Conservation (phyloP, 202 grass and related monocot species). For the Tripidium arundinaceum region DNA sequence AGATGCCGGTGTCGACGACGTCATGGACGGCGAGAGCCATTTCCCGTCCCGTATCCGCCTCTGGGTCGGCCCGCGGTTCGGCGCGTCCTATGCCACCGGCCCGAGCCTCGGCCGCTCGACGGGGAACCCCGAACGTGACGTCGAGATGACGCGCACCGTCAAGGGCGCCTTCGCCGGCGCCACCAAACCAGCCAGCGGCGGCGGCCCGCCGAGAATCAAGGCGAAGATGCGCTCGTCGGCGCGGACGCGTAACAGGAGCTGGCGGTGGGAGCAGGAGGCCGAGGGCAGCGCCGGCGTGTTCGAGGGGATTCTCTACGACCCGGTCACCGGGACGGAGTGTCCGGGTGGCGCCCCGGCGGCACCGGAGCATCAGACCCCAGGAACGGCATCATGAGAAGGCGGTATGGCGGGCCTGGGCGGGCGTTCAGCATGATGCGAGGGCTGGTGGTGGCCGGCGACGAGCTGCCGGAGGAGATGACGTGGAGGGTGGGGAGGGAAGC, state of each 20-base stretch:
- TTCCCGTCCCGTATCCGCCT: conserved; percentile 76
- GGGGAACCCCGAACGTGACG: conserved; percentile 69
- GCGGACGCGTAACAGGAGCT: conserved; percentile 46
- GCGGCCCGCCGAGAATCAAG: conserved; percentile 10
- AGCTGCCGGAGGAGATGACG: conserved; percentile 61
- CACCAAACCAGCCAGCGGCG: conserved; percentile 19
- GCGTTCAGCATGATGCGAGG: conserved; percentile 74
- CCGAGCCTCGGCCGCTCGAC: conserved; percentile 85
- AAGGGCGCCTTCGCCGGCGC: conserved; percentile 49
- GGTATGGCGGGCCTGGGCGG: conserved; percentile 50
- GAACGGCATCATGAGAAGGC: conserved; percentile 53
- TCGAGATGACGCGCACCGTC: conserved; percentile 58
- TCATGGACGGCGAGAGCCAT: conserved; percentile 51
- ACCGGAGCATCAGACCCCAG: conserved; percentile 36
- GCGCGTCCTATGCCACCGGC: conserved; percentile 65
- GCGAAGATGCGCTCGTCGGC: conserved; percentile 45
- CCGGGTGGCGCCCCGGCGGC: conserved; percentile 41
- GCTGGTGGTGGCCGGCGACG: conserved; percentile 71
- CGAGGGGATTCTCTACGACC: conserved; percentile 71
- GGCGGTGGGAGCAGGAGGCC: conserved; percentile 89
- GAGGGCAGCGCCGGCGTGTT: conserved; percentile 69
- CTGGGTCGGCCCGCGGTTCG: conserved; percentile 64
- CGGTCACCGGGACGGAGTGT: conserved; percentile 56
- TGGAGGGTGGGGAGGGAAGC: conserved; percentile 78
- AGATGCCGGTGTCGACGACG: neutral